Conservation (phyloP, 345 rosid genomes). For the Brassica cretica region DNA sequence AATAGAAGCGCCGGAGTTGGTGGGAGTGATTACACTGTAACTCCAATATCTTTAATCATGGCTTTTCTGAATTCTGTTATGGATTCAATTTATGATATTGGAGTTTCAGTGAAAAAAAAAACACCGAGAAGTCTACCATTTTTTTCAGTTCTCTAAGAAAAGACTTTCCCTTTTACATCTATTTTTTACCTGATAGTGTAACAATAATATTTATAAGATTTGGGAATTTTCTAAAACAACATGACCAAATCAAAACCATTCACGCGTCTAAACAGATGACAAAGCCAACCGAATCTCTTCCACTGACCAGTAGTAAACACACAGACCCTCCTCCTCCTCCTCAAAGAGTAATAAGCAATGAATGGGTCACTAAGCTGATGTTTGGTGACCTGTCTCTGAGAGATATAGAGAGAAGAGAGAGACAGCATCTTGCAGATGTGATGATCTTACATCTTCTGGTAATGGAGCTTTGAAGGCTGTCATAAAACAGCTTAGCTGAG, state of each 20-base stretch:
- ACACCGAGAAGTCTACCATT: background rate
- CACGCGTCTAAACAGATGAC: slow-evolving; percentile 8
- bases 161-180: background rate
- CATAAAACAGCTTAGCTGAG: slow-evolving; percentile 67
- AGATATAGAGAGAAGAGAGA: slow-evolving; percentile 73
- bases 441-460: slow-evolving; percentile 70
- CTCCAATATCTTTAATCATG: too few relatives aligned
- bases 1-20: too few relatives aligned
- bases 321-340: background rate
- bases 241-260: slow-evolving; percentile 13
- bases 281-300: slow-evolving; percentile 9
- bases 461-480: slow-evolving; percentile 66
- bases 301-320: background rate
- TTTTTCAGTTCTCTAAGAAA: background rate
- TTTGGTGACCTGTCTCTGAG: slow-evolving; percentile 52
- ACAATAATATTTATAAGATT: background rate
- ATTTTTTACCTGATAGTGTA: background rate
- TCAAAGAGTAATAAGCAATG: background rate
- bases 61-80: too few relatives aligned
- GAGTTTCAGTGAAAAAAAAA: background rate
- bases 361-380: slow-evolving; percentile 16
- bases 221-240: slow-evolving; percentile 10
- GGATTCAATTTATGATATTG: too few relatives aligned
- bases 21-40: too few relatives aligned
- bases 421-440: slow-evolving; percentile 89